Evolutionary conservation across 2,329 filamentous ascomycete genomes (phyloP), one percentile per base, ranked within the genome.

Genomic region (Davidsoniella virescens): DNA sequence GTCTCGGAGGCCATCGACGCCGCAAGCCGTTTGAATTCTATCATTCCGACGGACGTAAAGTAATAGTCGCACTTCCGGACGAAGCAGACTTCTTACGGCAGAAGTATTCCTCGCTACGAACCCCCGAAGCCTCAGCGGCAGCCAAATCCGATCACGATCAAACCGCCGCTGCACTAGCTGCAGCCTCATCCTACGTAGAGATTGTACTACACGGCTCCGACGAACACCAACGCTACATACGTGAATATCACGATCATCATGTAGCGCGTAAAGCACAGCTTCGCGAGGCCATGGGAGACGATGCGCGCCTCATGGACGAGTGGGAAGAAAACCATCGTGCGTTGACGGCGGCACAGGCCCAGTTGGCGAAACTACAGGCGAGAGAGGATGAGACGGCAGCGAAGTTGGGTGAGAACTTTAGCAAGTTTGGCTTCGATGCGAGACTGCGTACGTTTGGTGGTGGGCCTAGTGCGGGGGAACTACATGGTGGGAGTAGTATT

Each of bases 361-460:
- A 23, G 5, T 23, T 23, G 20, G 20, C 20, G 20, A 23, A 5
- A 23, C 5, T 23, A 23, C 20, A 23, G 20, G 20, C 20, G 4
- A 57, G 53, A 54, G 4, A 80, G 62, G 23, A 79, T 65, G 9
- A 70, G 68, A 48, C 69, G 9, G 16, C 39, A 6, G 39, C 39
- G 39, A 20, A 9, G n/a, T 14, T 41, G 16, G 39, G 39, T 14
- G 39, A 17, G n/a, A 80, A 74, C 58, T 81, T 81, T 59, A 69
- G 68, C 50, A 76, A 75, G 57, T 82, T 77, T 63, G 78, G 78
- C 1, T 82, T 79, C 58, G 69, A 67, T 45, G 75, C 76, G 25
- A 69, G 73, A 59, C 61, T 81, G 48, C 65, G 75, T 50, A 72
- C 70, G 49, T 72, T 65, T 56, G 62, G 66, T 2, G 58, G 53